Evolutionary conservation across 352 stramenopile species (phyloP).

Genomic region (Phytopythium boreale): DNA sequence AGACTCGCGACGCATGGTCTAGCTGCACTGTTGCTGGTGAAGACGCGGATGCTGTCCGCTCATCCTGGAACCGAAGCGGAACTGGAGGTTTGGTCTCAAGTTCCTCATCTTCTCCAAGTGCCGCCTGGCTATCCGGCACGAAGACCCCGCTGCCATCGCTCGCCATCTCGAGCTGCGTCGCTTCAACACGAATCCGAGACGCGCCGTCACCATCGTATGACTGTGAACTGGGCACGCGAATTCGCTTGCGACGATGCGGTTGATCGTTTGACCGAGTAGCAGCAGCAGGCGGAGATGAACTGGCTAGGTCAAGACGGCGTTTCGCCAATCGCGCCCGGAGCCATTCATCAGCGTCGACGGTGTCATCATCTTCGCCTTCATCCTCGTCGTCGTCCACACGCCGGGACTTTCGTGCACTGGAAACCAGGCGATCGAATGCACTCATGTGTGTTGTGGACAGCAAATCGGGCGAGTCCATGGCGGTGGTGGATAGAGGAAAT

Average conservation of each 20-base stretch:
- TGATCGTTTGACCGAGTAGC: background rate
- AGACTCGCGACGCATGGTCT: background rate
- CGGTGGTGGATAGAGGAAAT: slow-evolving; percentile 19
- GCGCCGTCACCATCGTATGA: background rate
- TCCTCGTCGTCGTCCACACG: slow-evolving; percentile 6
- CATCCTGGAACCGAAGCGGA: slow-evolving; percentile 4
- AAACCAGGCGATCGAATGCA: slow-evolving; percentile 6
- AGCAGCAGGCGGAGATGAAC: background rate
- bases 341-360: slow-evolving; percentile 2
- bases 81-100: slow-evolving; percentile 37
- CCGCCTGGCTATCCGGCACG: slow-evolving; percentile 1
- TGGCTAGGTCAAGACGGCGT: background rate
- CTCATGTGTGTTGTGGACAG: slow-evolving; percentile 20
- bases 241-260: slow-evolving; percentile 15
- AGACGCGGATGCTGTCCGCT: no score
- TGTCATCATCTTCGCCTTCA: slow-evolving; percentile 1
- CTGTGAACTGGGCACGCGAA: slow-evolving; percentile 21
- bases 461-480: slow-evolving; percentile 36
- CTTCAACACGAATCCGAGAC: background rate
- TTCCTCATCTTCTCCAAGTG: slow-evolving; percentile 22
- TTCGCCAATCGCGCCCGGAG: slow-evolving; percentile 1
- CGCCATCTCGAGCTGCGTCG: slow-evolving; percentile 2
- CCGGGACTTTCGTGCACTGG: slow-evolving; percentile 2
- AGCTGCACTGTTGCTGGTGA: background rate
- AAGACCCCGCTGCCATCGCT: slow-evolving; percentile 10